Evolutionary conservation across 495 filamentous ascomycete species (phyloP).

Genomic region (Xylaria intraflava): DNA sequence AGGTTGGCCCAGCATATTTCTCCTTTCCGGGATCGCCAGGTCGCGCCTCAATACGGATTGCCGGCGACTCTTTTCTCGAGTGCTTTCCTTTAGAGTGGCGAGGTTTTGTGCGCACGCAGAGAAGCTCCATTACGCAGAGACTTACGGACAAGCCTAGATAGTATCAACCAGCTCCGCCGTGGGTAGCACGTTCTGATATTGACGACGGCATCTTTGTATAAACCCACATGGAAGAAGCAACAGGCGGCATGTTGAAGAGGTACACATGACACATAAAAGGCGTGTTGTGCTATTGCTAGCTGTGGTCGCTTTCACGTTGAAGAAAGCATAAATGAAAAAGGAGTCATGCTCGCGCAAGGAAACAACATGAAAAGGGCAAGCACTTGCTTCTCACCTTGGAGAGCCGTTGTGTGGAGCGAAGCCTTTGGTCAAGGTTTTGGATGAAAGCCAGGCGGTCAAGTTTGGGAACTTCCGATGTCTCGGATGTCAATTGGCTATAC

Average conservation of each 20-base stretch:
- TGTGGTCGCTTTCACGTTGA: neutral
- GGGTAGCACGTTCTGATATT: neutral
- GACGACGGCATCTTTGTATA: neutral
- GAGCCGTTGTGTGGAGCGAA: neutral
- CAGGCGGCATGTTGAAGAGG: neutral
- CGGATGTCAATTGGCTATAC: too few species aligned
- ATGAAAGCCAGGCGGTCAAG: neutral
- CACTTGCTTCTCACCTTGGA: neutral
- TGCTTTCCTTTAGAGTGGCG: neutral
- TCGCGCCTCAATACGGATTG: neutral
- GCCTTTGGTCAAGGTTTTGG: neutral
- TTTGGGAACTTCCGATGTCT: too few species aligned
- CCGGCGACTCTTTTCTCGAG: neutral
- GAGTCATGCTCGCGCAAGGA: neutral
- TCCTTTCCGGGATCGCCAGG: neutral
- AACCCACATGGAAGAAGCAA: neutral
- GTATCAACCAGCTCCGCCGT: neutral
- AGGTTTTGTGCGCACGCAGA: slow-evolving; percentile 3
- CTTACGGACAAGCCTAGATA: neutral
- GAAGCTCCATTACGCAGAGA: neutral
- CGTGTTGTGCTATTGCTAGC: neutral
- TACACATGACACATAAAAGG: neutral
- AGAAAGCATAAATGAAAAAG: neutral
- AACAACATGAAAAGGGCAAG: neutral
- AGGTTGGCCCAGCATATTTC: neutral